Evolutionary conservation across 108 stramenopile species (phyloP).

Genomic region (Mayamaea pseudoterrestris): DNA sequence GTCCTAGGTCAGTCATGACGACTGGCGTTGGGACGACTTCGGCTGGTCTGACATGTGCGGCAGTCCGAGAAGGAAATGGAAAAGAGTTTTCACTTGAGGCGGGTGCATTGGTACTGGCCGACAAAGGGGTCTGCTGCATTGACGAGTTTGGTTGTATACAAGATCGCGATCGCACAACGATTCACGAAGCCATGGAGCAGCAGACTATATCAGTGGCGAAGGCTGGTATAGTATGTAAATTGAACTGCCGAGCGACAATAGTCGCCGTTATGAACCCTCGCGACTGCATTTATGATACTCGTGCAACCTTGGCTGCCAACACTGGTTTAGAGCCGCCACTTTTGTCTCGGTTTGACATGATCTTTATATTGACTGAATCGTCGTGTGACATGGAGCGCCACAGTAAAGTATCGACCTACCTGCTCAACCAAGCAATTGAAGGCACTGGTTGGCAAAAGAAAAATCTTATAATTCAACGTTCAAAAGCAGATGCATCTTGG

Average conservation of each 20-base stretch:
- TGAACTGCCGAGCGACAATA: conserved; percentile 86
- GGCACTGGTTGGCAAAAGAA: conserved; percentile 1
- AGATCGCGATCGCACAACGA: conserved; percentile 74
- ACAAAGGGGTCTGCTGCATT: conserved; percentile 92
- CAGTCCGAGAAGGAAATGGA: conserved; percentile 79
- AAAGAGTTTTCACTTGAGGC: conserved; percentile 95
- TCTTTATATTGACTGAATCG: conserved; percentile 83
- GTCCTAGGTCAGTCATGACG: conserved; percentile 87
- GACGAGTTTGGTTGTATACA: conserved; percentile 91
- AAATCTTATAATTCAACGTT: background rate
- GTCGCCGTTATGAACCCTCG: conserved; percentile 92
- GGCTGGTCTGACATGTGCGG: conserved; percentile 98
- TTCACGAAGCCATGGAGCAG: conserved; percentile 99
- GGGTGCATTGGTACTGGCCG: conserved; percentile 93
- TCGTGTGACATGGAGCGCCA: conserved; percentile 57
- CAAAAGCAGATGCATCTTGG: conserved; percentile 22
- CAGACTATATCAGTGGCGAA: conserved; percentile 94
- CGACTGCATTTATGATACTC: conserved; percentile 70
- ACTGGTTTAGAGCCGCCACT: conserved; percentile 92
- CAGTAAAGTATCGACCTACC: conserved; percentile 68
- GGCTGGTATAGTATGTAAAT: conserved; percentile 93
- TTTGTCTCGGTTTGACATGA: conserved; percentile 93
- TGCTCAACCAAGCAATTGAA: conserved; percentile 80
- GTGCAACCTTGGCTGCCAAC: conserved; percentile 65
- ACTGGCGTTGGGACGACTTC: conserved; percentile 95